A percentile compares a stretch with the other conserved stretches of the same genome.
Conservation (phyloP, 306 rosid species). For the Geum urbanum region DNA sequence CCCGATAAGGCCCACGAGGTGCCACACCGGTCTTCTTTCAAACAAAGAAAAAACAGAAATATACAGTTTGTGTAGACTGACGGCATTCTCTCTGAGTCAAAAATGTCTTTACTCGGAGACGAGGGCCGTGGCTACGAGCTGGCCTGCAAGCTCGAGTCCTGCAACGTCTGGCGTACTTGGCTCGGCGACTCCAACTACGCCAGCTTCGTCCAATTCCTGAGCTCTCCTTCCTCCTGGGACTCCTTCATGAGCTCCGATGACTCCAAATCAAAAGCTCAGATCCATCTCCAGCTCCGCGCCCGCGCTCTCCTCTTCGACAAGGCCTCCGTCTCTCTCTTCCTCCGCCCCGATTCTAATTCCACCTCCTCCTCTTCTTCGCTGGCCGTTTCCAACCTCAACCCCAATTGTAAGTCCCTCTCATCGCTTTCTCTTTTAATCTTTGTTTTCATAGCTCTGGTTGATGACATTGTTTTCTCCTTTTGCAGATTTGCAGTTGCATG, state of each 20-base stretch:
- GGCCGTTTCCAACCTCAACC: slow-evolving; percentile 56
- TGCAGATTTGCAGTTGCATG: slow-evolving; percentile 72
- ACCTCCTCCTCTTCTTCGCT: slow-evolving; percentile 31
- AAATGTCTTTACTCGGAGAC: slow-evolving; percentile 78
- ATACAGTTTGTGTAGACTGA: neutral
- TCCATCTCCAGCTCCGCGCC: slow-evolving; percentile 77
- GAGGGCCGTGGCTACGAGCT: slow-evolving; percentile 87
- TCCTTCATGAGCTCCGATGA: slow-evolving; percentile 61
- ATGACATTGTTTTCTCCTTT: neutral
- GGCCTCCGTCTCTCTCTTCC: slow-evolving; percentile 61
- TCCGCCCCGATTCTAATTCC: slow-evolving; percentile 38
- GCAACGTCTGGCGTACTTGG: slow-evolving; percentile 76
- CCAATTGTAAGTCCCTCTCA: slow-evolving; percentile 38
- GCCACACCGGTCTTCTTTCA: too few species aligned
- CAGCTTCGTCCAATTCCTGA: slow-evolving; percentile 53
- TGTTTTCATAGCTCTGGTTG: neutral
- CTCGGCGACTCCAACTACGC: slow-evolving; percentile 67
- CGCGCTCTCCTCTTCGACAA: slow-evolving; percentile 96
- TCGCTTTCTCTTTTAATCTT: neutral
- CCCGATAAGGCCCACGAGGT: too few species aligned
- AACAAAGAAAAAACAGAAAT: neutral
- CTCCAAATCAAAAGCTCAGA: slow-evolving; percentile 66
- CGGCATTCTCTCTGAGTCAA: neutral
- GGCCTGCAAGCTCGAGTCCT: slow-evolving; percentile 60
- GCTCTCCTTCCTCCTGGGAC: slow-evolving; percentile 75